Evolutionary conservation across 192 early-diverging fungal genomes (phyloP).

Genomic region (Coemansia sp.): DNA sequence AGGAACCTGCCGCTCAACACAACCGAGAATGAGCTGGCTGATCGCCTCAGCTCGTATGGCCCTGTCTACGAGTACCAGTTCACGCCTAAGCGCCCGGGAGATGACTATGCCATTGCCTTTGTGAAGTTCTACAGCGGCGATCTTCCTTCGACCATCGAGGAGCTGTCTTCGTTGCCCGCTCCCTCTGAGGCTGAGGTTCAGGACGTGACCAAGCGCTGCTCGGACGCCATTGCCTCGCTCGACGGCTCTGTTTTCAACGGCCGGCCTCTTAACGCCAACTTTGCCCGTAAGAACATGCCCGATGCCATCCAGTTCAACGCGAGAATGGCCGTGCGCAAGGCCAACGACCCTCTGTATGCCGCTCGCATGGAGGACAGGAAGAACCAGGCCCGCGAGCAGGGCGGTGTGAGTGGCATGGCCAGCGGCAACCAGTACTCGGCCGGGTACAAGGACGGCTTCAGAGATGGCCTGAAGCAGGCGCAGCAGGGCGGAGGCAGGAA

Average conservation of each 20-base stretch:
- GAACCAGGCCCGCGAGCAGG: not conserved
- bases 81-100: not conserved
- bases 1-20: slow-evolving; percentile 19
- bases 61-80: slow-evolving; percentile 29
- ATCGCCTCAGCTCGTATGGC: slow-evolving; percentile 25
- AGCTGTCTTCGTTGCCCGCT: slow-evolving; percentile 29
- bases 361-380: slow-evolving; percentile 1
- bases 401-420: not conserved
- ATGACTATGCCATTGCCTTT: slow-evolving; percentile 23
- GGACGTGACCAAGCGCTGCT: slow-evolving; percentile 9
- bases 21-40: slow-evolving; percentile 15
- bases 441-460: slow-evolving; percentile 45
- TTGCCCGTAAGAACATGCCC: slow-evolving; percentile 21
- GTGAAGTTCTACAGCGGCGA: slow-evolving; percentile 41
- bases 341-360: slow-evolving; percentile 14
- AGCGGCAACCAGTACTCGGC: slow-evolving; percentile 13
- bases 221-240: slow-evolving; percentile 19
- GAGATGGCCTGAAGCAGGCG: slow-evolving; percentile 21
- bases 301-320: slow-evolving; percentile 52
- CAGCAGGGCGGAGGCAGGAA: not conserved
- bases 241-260: slow-evolving; percentile 10
- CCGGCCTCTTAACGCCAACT: not conserved
- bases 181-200: slow-evolving; percentile 23
- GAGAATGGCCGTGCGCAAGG: slow-evolving; percentile 21
- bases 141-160: slow-evolving; percentile 33